A percentile compares a stretch with the other conserved stretches of the same genome.
These are phyloP conservation scores for Mrakia gelida DNA, from an alignment of 768 basidiomycete genomes.

Conservation along the genomic window DNA sequence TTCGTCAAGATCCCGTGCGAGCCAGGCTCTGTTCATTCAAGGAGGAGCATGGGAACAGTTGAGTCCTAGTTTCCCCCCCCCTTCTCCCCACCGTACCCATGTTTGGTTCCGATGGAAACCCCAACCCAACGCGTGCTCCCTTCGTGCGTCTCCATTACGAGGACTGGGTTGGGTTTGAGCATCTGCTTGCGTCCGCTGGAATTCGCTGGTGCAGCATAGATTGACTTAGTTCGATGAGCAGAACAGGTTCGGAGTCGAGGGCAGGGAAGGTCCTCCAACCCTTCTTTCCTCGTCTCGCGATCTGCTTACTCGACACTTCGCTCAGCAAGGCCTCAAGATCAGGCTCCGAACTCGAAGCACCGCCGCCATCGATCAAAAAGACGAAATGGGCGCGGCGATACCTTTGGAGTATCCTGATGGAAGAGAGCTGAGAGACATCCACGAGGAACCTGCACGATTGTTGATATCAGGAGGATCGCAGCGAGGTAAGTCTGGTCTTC, in stretches of 20 bases:
- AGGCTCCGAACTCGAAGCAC: slow-evolving; percentile 41
- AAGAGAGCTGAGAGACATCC: neutral
- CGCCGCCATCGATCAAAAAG: neutral
- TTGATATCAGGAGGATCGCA: neutral
- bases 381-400: neutral
- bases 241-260: no score
- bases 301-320: slow-evolving; percentile 43
- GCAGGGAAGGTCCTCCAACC: no score
- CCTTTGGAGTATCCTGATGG: neutral
- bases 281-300: no score
- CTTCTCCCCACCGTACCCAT: neutral
- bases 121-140: no score
- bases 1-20: slow-evolving; percentile 43
- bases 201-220: no score
- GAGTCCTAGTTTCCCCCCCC: slow-evolving; percentile 27
- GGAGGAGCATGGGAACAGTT: slow-evolving; percentile 46
- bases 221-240: no score
- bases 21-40: slow-evolving; percentile 45
- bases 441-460: neutral
- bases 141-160: no score
- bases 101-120: neutral
- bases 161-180: no score
- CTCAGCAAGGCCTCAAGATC: slow-evolving; percentile 45
- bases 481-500: neutral
- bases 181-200: no score